Percentiles rank a stretch among this genome's conserved stretches.
phyloP scores from a whole-genome alignment of 345 rosid species.

The Orychophragmus violaceus region DNA sequence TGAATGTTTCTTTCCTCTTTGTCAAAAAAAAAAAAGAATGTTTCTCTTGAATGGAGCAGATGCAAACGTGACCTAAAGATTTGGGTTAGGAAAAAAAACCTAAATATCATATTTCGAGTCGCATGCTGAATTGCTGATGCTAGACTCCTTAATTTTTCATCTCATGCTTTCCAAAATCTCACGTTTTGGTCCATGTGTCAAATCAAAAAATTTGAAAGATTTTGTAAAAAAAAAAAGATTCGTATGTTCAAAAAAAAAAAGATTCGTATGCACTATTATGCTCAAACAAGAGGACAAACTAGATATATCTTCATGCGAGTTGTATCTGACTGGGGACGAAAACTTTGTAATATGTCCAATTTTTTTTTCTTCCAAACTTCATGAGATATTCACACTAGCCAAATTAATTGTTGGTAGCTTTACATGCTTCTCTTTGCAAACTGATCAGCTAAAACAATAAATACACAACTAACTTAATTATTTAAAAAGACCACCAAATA shows the following conservation, averaged over 20 bases:
- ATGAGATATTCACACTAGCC: constrained; percentile 15
- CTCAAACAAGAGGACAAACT: background rate
- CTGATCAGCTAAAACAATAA: background rate
- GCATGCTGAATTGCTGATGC: background rate
- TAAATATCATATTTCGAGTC: constrained; percentile 2
- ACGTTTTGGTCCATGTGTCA: constrained; percentile 1
- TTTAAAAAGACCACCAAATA: background rate
- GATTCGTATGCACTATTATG: background rate
- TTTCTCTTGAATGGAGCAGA: too few relatives aligned
- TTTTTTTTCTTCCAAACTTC: background rate
- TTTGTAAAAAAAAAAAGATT: background rate
- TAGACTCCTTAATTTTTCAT: background rate
- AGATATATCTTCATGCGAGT: constrained; percentile 13
- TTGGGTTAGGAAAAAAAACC: background rate
- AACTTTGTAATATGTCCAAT: constrained; percentile 21
- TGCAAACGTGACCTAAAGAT: constrained; percentile 9
- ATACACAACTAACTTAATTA: background rate
- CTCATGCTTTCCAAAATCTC: background rate
- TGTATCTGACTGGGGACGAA: background rate
- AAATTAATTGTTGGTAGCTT: background rate
- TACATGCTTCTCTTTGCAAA: background rate
- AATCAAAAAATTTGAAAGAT: too few relatives aligned
- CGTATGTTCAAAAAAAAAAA: background rate
- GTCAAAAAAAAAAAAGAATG: too few relatives aligned
- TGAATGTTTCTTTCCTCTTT: too few relatives aligned